Base-by-base conservation (phyloP, 495 filamentous ascomycete genomes). In the Jackrogersella minutella region DNA sequence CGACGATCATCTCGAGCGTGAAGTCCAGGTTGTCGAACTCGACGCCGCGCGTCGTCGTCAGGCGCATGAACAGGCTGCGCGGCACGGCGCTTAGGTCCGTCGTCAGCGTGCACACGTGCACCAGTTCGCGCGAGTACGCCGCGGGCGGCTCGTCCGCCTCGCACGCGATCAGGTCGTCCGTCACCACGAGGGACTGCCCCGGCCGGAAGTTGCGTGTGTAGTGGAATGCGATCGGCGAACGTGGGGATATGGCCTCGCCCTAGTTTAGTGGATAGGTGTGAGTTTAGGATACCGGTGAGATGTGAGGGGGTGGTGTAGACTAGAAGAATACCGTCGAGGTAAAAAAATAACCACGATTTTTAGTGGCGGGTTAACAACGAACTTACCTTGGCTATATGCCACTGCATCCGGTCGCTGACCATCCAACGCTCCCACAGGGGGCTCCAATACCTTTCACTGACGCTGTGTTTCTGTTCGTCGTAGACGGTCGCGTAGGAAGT, bases 361-460 rank as follows among this genome's bases (percentile, higher is more conserved):
- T n/a, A n/a, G n/a, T n/a, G n/a, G n/a, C n/a, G n/a, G n/a, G n/a
- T n/a, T n/a, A n/a, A n/a, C n/a, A n/a, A n/a, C n/a, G n/a, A 13
- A 72, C 80, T 69, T 62, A 89, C 88, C 80, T 88, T 90, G 9
- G 86, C 84, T 73, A 90, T 90, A 76, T 91, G 89, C 89, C 89
- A 92, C 69, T 91, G 88, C 89, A 92, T 91, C 46, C 89, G 81
- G 76, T 92, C 89, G 55, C 81, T 85, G 13, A 92, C 88, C 89
- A 92, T 92, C 88, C 88, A 92, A 28, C 89, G 73, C 75, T 92
- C 89, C 89, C 89, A 92, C 33, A 92, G 66, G 10, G 89, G 89
- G 57, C 82, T 86, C 89, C 89, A 92, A 68, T 92, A 92, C 34
- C 89, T 74, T 63, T 92, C 89, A 26, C 74, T 79, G 5, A 90